A percentile compares a stretch with the other conserved stretches of the same genome.
phyloP scores from a whole-genome alignment of 371 early-diverging fungal species.

The Syncephalastrum racemosum region DNA sequence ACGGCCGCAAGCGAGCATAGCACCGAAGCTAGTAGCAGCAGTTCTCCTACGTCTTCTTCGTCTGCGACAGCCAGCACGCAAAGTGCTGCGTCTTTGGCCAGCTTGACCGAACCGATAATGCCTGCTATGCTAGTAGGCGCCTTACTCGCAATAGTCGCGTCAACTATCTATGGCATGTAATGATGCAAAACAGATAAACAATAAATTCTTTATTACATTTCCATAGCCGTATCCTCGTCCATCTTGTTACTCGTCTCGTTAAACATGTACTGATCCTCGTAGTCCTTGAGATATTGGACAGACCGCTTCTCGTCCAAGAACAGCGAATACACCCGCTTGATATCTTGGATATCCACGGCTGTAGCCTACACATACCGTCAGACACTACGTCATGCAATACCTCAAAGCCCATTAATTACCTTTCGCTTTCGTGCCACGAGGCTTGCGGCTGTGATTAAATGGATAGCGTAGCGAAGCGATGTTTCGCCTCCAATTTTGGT shows the following conservation, averaged over 20 bases:
- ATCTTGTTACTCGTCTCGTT: constrained; percentile 55
- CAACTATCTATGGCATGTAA: neutral
- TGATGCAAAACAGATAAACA: constrained; percentile 6
- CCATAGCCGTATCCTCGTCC: constrained; percentile 50
- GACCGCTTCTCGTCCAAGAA: constrained; percentile 97
- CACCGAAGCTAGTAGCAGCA: no score
- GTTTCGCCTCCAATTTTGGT: constrained; percentile 91
- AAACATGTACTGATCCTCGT: constrained; percentile 93
- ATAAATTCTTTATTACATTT: constrained; percentile 33
- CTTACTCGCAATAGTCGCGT: neutral
- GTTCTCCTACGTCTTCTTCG: neutral
- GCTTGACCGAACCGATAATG: no score
- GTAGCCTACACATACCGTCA: constrained; percentile 48
- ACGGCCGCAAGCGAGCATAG: no score
- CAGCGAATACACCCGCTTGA: constrained; percentile 89
- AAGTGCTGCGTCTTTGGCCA: no score
- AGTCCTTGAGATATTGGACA: constrained; percentile 88
- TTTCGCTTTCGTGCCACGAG: constrained; percentile 90
- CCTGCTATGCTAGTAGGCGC: no score
- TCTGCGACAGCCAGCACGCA: neutral
- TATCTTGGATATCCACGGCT: constrained; percentile 89
- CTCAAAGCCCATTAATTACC: constrained; percentile 28
- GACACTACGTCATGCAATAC: neutral
- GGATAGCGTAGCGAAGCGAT: constrained; percentile 96
- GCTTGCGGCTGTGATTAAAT: constrained; percentile 92